phyloP scores from a whole-genome alignment of 257 asterid species.

The Nicotiana tabacum region DNA sequence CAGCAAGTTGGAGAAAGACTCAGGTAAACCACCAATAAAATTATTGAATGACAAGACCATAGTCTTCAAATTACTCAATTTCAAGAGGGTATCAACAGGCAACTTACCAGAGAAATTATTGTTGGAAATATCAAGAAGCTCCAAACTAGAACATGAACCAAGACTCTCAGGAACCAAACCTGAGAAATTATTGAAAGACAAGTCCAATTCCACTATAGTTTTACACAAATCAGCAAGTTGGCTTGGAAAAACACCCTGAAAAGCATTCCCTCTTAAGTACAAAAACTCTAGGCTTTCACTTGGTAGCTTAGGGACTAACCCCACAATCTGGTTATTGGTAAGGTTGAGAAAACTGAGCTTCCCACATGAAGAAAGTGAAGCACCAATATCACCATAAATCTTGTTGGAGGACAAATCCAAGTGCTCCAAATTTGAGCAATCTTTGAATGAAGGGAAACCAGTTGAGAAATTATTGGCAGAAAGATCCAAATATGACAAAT shows the following conservation, averaged over 20 bases:
- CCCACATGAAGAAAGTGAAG: slow-evolving; percentile 48
- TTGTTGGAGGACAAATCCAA: slow-evolving; percentile 77
- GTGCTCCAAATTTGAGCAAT: slow-evolving; percentile 54
- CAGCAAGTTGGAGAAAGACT: slow-evolving; percentile 51
- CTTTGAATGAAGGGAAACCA: slow-evolving; percentile 41
- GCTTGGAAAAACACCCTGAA: slow-evolving; percentile 52
- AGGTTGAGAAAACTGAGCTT: slow-evolving; percentile 62
- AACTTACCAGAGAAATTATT: slow-evolving; percentile 74
- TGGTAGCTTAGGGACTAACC: slow-evolving; percentile 49
- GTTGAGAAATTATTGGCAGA: slow-evolving; percentile 63
- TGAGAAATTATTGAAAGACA: slow-evolving; percentile 58
- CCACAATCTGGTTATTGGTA: slow-evolving; percentile 61
- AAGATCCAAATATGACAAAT: slow-evolving; percentile 59
- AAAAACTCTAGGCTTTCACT: slow-evolving; percentile 47
- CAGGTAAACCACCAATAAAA: slow-evolving; percentile 66
- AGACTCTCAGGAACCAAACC: slow-evolving; percentile 63
- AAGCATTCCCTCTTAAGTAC: slow-evolving; percentile 50
- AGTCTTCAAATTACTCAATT: slow-evolving; percentile 52
- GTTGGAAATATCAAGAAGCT: slow-evolving; percentile 55
- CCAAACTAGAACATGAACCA: slow-evolving; percentile 52
- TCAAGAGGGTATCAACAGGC: slow-evolving; percentile 53
- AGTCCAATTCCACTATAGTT: slow-evolving; percentile 58
- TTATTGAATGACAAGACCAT: slow-evolving; percentile 59
- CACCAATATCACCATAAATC: slow-evolving; percentile 51
- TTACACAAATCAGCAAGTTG: slow-evolving; percentile 48